Base-by-base conservation (phyloP, 225 moss, liverwort and hornwort genomes). In the Physcomitrellopsis africana region DNA sequence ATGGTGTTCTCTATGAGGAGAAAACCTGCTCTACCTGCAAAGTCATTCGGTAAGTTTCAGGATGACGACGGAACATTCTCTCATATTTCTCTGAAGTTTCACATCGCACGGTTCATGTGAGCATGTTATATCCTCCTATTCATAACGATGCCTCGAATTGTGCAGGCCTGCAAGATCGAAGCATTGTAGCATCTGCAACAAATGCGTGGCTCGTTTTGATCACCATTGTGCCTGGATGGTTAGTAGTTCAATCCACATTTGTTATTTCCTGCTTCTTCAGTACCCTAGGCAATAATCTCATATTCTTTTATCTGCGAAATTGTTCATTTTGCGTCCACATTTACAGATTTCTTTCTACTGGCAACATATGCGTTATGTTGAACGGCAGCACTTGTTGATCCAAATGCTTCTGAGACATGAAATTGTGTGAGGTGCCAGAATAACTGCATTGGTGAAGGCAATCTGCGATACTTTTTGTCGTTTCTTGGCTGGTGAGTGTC, bases 141-240 rank as follows among this genome's bases (percentile, higher is more conserved):
- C 5, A 53, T 17, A 1, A 24, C 4, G 69, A 26, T 53, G 14
- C 37, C 24, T 17, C 37, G 59, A 48, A 32, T 68, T 77, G 54
- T 78, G 71, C 91, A 97, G 97, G 72, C 94, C 97, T 71, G 93
- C 97, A 53, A 88, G 97, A 82, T 99, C 97, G 61, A 99, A 99
- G 84, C 97, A 99, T 72, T 99, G 97, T 82, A 99, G 93, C 80
- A 92, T 99, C 78, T 99, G 97, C 80, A 86, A 99, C 74, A 92
- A 82, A 76, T 99, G 97, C 63, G 80, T 99, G 27, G 92, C 97
- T 78, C 91, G 97, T 76, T 99, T 99, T 79, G 97, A 99, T 87
- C 97, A 99, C 82, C 97, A 99, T 86, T 99, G 97, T 89, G 94
- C 95, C 61, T 99, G 97, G 97, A 94, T 99, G 97, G 97, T 97